These are phyloP conservation scores for Pyrus communis DNA, from an alignment of 306 rosid species.

Conservation along the genomic window DNA sequence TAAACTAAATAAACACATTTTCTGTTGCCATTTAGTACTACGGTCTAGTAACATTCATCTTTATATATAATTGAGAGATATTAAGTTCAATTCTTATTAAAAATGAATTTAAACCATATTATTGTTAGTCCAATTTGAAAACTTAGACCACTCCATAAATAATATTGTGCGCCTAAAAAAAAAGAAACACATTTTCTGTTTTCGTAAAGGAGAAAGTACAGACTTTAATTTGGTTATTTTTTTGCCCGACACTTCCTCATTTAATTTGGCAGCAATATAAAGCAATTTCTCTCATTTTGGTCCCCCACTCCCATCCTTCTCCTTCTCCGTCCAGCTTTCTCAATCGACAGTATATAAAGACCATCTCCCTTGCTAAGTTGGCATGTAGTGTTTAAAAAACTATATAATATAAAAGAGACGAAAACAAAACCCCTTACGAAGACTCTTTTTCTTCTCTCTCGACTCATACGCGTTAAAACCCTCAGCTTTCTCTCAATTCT, in stretches of 20 bases:
- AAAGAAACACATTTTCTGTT: too few relatives aligned
- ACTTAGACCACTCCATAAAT: too few relatives aligned
- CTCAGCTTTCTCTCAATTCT: background rate
- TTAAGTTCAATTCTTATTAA: accelerated
- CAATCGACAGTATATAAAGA: slow-evolving; percentile 25
- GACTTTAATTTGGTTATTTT: too few relatives aligned
- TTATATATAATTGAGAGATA: too few relatives aligned
- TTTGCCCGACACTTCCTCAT: too few relatives aligned
- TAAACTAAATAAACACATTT: too few relatives aligned
- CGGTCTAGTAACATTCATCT: accelerated
- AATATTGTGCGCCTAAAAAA: too few relatives aligned
- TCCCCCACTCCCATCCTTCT: background rate
- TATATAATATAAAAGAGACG: background rate
- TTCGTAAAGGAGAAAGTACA: too few relatives aligned
- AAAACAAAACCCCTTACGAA: background rate
- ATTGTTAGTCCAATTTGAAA: accelerated
- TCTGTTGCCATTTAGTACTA: accelerated
- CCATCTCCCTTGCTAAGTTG: background rate
- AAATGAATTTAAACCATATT: too few relatives aligned
- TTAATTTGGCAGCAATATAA: background rate
- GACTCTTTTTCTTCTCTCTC: background rate
- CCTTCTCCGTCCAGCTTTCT: slow-evolving; percentile 1
- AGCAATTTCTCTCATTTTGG: background rate
- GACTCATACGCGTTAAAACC: background rate
- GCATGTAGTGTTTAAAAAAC: background rate